phyloP scores from a whole-genome alignment of 768 basidiomycete genomes.

The Tylopilus plumbeoviolaceoides region DNA sequence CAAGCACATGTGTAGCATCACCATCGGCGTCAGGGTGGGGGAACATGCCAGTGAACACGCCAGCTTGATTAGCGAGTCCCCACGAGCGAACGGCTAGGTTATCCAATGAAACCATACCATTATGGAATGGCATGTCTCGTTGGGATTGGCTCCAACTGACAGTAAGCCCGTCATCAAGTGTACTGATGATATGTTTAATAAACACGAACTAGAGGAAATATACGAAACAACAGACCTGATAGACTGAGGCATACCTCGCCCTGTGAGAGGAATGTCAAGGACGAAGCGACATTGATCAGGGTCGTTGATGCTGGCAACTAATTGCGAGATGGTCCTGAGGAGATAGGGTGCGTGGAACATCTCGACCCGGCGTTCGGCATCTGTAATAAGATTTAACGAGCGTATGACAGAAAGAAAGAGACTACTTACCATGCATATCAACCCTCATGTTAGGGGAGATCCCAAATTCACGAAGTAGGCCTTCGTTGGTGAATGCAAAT shows the following conservation, averaged over 20 bases:
- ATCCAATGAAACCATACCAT: neutral
- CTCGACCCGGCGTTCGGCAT: neutral
- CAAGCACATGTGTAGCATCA: neutral
- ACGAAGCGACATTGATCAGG: neutral
- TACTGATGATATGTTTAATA: neutral
- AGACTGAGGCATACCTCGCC: neutral
- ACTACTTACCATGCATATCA: neutral
- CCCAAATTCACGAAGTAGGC: neutral
- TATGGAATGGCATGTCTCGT: neutral
- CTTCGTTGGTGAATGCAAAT: neutral
- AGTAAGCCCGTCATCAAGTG: conserved; percentile 2
- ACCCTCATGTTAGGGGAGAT: neutral
- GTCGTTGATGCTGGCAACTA: neutral
- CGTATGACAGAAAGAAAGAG: neutral
- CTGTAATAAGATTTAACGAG: neutral
- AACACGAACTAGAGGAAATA: neutral
- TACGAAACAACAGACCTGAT: neutral
- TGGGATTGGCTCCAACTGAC: conserved; percentile 9
- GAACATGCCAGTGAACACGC: neutral
- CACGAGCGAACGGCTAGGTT: neutral
- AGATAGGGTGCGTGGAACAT: neutral
- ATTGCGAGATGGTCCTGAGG: neutral
- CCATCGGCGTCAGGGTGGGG: neutral
- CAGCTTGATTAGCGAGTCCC: neutral
- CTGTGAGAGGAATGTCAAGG: neutral